phyloP scores from a whole-genome alignment of 768 basidiomycete genomes.

The Russula sp. region DNA sequence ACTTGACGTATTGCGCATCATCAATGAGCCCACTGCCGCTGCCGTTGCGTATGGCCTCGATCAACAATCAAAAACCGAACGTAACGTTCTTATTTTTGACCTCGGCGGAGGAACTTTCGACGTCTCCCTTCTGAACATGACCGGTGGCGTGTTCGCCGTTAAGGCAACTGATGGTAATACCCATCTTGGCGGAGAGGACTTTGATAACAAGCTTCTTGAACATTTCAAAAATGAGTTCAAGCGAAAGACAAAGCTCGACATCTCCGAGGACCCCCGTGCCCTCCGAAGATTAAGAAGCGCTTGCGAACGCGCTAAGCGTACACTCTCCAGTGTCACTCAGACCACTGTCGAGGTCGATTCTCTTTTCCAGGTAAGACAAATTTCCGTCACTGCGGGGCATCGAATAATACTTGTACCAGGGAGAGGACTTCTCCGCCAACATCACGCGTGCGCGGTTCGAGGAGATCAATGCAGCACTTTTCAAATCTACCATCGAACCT shows the following conservation, averaged over 20 bases:
- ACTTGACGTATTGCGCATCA: slow-evolving; percentile 99
- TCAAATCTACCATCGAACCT: slow-evolving; percentile 97
- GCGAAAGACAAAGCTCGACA: slow-evolving; percentile 93
- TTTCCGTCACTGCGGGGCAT: background rate
- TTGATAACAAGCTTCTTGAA: slow-evolving; percentile 95
- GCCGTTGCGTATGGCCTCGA: slow-evolving; percentile 99
- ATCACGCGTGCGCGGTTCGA: slow-evolving; percentile 99
- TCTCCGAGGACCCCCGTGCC: slow-evolving; percentile 95
- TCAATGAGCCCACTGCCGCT: slow-evolving; percentile 99
- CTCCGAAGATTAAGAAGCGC: slow-evolving; percentile 93
- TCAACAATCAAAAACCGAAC: slow-evolving; percentile 89
- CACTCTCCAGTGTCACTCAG: slow-evolving; percentile 95
- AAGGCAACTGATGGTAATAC: slow-evolving; percentile 99
- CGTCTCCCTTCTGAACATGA: slow-evolving; percentile 97
- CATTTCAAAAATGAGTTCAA: slow-evolving; percentile 99
- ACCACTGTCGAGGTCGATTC: slow-evolving; percentile 99
- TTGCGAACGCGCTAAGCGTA: slow-evolving; percentile 99
- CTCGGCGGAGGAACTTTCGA: slow-evolving; percentile 99
- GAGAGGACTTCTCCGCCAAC: slow-evolving; percentile 97
- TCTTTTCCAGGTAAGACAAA: slow-evolving; percentile 69
- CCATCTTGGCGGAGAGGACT: slow-evolving; percentile 99
- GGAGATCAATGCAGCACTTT: slow-evolving; percentile 92
- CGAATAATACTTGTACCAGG: slow-evolving; percentile 39
- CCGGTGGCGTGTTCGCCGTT: slow-evolving; percentile 96
- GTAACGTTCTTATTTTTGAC: slow-evolving; percentile 99